A percentile compares a stretch with the other conserved stretches of the same genome.
phyloP scores from a whole-genome alignment of 164 flowering plant genomes.

The Paratinospora sagittata region DNA sequence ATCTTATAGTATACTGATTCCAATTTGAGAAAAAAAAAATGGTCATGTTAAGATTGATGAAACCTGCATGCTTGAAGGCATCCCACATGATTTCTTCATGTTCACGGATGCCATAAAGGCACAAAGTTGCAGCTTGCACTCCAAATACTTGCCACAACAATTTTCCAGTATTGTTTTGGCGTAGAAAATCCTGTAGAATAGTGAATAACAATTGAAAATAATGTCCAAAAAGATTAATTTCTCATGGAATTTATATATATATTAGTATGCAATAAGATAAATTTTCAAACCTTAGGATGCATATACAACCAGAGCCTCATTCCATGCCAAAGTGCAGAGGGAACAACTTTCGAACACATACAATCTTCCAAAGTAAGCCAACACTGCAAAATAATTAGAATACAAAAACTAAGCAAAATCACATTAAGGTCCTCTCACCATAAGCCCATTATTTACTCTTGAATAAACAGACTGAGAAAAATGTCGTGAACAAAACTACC shows the following conservation, averaged over 20 bases:
- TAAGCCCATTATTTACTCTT: neutral
- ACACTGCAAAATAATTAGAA: slow-evolving; percentile 44
- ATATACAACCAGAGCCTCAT: slow-evolving; percentile 88
- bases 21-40: neutral
- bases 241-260: neutral
- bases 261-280: neutral
- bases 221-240: neutral
- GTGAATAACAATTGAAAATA: neutral
- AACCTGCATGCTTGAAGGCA: slow-evolving; percentile 65
- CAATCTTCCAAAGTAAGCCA: slow-evolving; percentile 95
- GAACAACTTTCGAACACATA: slow-evolving; percentile 66
- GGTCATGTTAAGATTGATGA: neutral
- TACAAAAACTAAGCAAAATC: slow-evolving; percentile 3
- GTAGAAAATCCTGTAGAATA: slow-evolving; percentile 64
- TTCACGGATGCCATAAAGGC: slow-evolving; percentile 81
- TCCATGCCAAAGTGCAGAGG: slow-evolving; percentile 54
- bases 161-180: slow-evolving; percentile 97
- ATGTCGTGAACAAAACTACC: slow-evolving; percentile 33
- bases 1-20: neutral
- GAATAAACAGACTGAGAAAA: neutral
- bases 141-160: slow-evolving; percentile 94
- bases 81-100: slow-evolving; percentile 95
- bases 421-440: neutral
- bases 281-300: slow-evolving; percentile 85
- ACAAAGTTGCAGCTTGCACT: slow-evolving; percentile 67